These are phyloP conservation scores for Graphilbum fragrans DNA, from an alignment of 2,329 filamentous ascomycete genomes.

Conservation along the genomic window DNA sequence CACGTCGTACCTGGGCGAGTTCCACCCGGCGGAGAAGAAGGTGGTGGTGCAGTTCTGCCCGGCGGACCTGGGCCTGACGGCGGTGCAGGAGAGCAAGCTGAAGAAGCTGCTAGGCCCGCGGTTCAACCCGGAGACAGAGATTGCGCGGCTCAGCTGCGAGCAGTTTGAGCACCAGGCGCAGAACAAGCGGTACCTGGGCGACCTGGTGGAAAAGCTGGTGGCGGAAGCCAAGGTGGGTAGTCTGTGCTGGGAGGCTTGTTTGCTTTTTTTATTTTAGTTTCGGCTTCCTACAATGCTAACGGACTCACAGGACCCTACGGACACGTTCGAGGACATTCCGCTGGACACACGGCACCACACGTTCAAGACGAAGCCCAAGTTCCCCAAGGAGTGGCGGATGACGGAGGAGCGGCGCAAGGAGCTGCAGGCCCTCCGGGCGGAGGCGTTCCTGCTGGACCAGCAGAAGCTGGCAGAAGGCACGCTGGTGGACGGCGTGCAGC, in stretches of 20 bases:
- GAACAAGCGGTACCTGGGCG: conserved; percentile 90
- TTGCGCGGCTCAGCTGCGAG: conserved; percentile 85
- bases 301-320: conserved; percentile 46
- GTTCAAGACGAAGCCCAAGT: conserved; percentile 52
- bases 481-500: conserved; percentile 45
- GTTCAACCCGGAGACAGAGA: conserved; percentile 73
- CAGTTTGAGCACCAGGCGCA: conserved; percentile 79
- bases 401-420: conserved; percentile 54
- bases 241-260: too few species aligned
- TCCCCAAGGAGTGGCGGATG: conserved; percentile 76
- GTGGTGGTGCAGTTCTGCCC: conserved; percentile 86
- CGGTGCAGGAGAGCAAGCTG: conserved; percentile 63
- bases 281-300: neutral
- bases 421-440: conserved; percentile 48
- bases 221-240: conserved; percentile 54
- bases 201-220: conserved; percentile 63
- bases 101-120: conserved; percentile 76
- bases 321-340: conserved; percentile 81
- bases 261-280: too few species aligned
- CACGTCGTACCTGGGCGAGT: conserved; percentile 91
- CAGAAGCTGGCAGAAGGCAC: conserved; percentile 37
- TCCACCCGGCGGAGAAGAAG: conserved; percentile 83
- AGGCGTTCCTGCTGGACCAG: conserved; percentile 40
- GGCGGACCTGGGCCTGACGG: conserved; percentile 56
- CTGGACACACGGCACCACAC: conserved; percentile 80